These are phyloP conservation scores for Entomortierella lignicola DNA, from an alignment of 192 early-diverging fungal species.

Conservation along the genomic window DNA sequence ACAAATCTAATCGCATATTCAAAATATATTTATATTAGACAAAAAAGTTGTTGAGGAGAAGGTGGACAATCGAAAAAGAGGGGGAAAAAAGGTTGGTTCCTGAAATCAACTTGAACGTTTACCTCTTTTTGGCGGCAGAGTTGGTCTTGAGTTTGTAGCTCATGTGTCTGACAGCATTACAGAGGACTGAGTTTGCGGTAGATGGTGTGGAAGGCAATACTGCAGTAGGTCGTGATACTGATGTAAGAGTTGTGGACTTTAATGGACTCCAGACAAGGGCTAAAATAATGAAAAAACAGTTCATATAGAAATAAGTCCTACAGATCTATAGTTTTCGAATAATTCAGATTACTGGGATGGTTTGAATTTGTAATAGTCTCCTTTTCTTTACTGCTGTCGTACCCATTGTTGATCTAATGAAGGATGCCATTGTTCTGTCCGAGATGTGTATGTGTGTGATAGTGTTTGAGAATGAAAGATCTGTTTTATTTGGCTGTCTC, in stretches of 20 bases:
- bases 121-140: slow-evolving; percentile 55
- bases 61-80: no score
- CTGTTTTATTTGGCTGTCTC: background rate
- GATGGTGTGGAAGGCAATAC: slow-evolving; percentile 23
- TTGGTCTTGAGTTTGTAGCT: slow-evolving; percentile 55
- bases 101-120: no score
- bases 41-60: no score
- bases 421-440: slow-evolving; percentile 34
- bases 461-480: background rate
- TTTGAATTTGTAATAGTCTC: background rate
- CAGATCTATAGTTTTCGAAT: background rate
- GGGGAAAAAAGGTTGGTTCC: no score
- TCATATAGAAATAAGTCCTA: background rate
- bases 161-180: slow-evolving; percentile 52
- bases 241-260: slow-evolving; percentile 31
- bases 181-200: slow-evolving; percentile 34
- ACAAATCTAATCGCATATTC: no score
- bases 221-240: slow-evolving; percentile 35
- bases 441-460: background rate
- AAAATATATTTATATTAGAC: no score
- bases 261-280: slow-evolving; percentile 53
- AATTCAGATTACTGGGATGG: no score
- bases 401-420: slow-evolving; percentile 54
- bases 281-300: background rate
- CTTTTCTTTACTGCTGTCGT: background rate